phyloP scores from a whole-genome alignment of 805 yeast species.

The Saccharomycopsis fermentans region DNA sequence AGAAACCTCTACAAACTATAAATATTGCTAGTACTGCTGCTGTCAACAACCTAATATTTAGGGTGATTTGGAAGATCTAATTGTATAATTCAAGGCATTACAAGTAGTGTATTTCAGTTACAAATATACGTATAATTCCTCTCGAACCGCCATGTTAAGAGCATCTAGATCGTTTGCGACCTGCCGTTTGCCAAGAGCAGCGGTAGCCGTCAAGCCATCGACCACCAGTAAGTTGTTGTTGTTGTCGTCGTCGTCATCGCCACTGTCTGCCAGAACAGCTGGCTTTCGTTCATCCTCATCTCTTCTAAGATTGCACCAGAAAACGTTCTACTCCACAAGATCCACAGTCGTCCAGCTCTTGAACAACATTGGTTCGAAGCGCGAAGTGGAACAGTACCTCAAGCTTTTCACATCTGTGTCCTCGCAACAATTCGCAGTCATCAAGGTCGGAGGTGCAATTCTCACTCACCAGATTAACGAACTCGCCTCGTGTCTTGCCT shows the following conservation, averaged over 20 bases:
- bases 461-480: conserved; percentile 91
- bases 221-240: neutral
- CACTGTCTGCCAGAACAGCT: neutral
- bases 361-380: conserved; percentile 92
- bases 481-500: conserved; percentile 90
- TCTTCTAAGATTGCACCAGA: neutral
- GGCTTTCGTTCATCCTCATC: neutral
- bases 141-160: neutral
- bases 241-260: no score
- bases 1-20: neutral
- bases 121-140: neutral
- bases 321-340: conserved; percentile 50
- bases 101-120: no score
- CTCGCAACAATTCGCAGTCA: conserved; percentile 95
- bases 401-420: conserved; percentile 94
- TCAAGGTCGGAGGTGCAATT: conserved; percentile 98
- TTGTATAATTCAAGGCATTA: no score
- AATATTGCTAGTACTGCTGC: neutral
- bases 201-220: neutral
- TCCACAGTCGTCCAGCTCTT: conserved; percentile 92
- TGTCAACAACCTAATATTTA: no score
- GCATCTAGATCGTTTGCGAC: neutral
- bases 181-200: neutral
- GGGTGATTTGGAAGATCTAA: no score
- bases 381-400: conserved; percentile 96